Percentiles rank a stretch among this genome's conserved stretches.
phyloP scores from a whole-genome alignment of 2,329 filamentous ascomycete species.

The Neonectria sp. region DNA sequence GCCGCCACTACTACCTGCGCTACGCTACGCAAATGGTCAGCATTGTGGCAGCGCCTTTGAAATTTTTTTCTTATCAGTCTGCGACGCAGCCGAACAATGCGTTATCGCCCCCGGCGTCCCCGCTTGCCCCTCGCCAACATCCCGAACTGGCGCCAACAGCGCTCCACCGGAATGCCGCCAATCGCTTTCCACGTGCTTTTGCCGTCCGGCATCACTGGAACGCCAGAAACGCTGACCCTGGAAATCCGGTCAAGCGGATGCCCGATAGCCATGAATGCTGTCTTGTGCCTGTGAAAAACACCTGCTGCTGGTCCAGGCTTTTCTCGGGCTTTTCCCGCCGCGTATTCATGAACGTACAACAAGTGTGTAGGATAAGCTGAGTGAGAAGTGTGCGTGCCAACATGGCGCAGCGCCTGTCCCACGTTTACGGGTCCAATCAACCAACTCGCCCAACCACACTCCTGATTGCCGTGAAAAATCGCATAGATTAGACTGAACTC shows the following conservation, averaged over 20 bases:
- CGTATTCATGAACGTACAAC: neutral
- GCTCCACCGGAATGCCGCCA: conserved; percentile 15
- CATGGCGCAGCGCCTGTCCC: neutral
- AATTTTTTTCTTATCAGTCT: conserved; percentile 33
- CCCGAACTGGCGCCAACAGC: conserved; percentile 17
- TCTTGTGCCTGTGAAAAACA: too few species aligned
- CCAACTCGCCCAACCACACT: neutral
- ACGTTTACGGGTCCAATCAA: neutral
- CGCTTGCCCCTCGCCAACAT: conserved; percentile 21
- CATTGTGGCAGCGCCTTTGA: conserved; percentile 25
- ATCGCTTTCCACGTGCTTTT: conserved; percentile 45
- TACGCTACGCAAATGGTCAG: conserved; percentile 15
- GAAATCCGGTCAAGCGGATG: neutral
- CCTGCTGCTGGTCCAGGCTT: too few species aligned
- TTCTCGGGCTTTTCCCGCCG: too few species aligned
- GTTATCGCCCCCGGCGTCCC: conserved; percentile 38
- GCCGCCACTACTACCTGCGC: conserved; percentile 10
- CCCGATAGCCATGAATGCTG: neutral
- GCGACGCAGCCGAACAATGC: conserved; percentile 16
- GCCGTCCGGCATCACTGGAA: conserved; percentile 33
- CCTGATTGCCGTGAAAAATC: neutral
- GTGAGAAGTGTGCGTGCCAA: neutral
- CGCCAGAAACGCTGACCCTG: conserved; percentile 8
- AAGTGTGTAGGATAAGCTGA: neutral
- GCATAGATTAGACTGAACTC: neutral